Evolutionary conservation across 1,284 basidiomycete species (phyloP).

Genomic region (Testicularia cyperi): DNA sequence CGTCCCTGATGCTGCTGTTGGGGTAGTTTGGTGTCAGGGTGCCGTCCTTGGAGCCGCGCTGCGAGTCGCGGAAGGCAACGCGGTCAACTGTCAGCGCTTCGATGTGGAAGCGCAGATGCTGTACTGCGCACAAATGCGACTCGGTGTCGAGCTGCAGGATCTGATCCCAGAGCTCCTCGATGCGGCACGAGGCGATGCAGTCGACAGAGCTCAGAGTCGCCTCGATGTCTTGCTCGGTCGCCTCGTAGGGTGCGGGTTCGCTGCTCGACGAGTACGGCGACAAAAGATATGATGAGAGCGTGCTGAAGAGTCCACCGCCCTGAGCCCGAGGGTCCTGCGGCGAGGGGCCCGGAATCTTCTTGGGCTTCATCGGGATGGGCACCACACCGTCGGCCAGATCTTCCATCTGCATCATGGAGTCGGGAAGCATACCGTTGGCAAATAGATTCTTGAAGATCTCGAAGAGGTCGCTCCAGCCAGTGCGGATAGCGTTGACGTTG

Average conservation of each 20-base stretch:
- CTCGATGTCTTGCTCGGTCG: conserved; percentile 83
- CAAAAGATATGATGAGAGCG: conserved; percentile 92
- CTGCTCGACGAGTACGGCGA: conserved; percentile 83
- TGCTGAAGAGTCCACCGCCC: conserved; percentile 87
- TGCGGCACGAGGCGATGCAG: conserved; percentile 86
- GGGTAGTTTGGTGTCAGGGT: conserved; percentile 53
- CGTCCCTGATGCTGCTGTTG: too few species aligned
- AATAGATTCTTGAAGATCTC: conserved; percentile 98
- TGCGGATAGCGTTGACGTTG: conserved; percentile 88
- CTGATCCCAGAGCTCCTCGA: conserved; percentile 91
- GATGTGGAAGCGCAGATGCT: conserved; percentile 83
- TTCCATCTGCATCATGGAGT: conserved; percentile 91
- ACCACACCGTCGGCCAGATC: conserved; percentile 68
- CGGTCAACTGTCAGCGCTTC: conserved; percentile 79
- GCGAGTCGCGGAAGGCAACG: conserved; percentile 40
- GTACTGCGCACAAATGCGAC: conserved; percentile 77
- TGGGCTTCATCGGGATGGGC: conserved; percentile 45
- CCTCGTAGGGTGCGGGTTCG: conserved; percentile 68
- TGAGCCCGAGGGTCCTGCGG: conserved; percentile 72
- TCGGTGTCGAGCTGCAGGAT: conserved; percentile 70
- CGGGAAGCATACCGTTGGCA: conserved; percentile 76
- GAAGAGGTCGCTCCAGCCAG: conserved; percentile 88
- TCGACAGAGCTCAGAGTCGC: conserved; percentile 92
- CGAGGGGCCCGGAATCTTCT: conserved; percentile 76
- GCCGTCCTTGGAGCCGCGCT: conserved; percentile 30